Evolutionary conservation across 2,329 filamentous ascomycete genomes (phyloP).

Genomic region (Nemania bipapillata): DNA sequence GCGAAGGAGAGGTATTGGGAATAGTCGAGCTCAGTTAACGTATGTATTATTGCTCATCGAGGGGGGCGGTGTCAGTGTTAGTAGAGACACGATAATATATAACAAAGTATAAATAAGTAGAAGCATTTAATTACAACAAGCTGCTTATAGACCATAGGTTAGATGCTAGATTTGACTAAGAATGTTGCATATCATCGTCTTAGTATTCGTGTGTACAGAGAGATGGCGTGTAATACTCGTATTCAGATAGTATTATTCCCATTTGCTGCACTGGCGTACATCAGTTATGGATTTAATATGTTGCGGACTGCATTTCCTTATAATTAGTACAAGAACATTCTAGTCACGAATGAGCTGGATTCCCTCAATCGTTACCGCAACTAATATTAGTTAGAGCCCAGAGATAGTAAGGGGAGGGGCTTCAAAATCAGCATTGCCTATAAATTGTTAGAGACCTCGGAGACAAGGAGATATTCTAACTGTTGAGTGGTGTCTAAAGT

Average conservation of each 20-base stretch:
- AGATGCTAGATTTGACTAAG: not conserved
- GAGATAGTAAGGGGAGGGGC: too few relatives aligned
- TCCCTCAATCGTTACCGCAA: too few relatives aligned
- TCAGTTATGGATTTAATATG: too few relatives aligned
- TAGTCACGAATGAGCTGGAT: too few relatives aligned
- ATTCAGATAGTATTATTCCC: conserved; percentile 8
- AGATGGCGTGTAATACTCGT: conserved; percentile 10
- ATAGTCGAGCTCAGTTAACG: not conserved
- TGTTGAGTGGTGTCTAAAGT: too few relatives aligned
- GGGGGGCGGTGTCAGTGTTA: not conserved
- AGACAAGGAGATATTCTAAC: too few relatives aligned
- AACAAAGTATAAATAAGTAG: not conserved
- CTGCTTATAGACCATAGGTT: not conserved
- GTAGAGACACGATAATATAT: not conserved
- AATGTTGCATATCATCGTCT: not conserved
- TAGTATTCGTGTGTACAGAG: not conserved
- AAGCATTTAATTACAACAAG: not conserved
- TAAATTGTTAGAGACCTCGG: too few relatives aligned
- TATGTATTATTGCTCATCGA: not conserved
- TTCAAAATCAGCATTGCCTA: too few relatives aligned
- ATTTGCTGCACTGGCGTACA: not conserved
- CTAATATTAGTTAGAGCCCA: too few relatives aligned
- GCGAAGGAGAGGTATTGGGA: not conserved
- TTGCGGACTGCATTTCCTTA: too few relatives aligned
- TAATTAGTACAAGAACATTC: too few relatives aligned